Percentiles rank a stretch among this genome's conserved stretches.
These are phyloP conservation scores for Gonium pectorale DNA, from an alignment of 139 green algal species.

Conservation along the genomic window DNA sequence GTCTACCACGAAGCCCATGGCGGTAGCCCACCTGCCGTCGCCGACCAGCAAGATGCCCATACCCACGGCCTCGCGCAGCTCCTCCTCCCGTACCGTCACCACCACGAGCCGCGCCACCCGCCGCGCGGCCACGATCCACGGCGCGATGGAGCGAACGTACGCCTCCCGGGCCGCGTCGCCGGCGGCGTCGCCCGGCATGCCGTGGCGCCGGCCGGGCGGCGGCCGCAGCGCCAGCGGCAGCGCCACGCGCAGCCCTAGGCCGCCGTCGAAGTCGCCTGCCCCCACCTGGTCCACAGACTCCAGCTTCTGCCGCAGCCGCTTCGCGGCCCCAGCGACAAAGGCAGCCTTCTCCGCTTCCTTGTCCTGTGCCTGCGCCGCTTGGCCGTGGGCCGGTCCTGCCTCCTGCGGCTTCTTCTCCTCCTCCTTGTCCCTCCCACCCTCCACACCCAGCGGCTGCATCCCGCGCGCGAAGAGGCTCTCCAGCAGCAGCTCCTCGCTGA, in stretches of 20 bases:
- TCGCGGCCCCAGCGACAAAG: too few relatives aligned
- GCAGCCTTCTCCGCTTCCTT: too few relatives aligned
- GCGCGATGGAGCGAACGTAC: slow-evolving; percentile 5
- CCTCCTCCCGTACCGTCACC: too few relatives aligned
- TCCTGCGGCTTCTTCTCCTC: neutral
- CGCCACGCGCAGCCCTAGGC: neutral
- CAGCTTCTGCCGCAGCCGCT: neutral
- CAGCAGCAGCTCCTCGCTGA: slow-evolving; percentile 8
- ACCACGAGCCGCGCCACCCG: neutral
- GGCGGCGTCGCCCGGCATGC: slow-evolving; percentile 1
- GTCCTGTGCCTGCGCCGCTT: neutral
- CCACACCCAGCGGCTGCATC: too few relatives aligned
- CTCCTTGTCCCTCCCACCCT: neutral
- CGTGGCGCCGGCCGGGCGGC: slow-evolving; percentile 15
- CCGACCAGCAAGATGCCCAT: too few relatives aligned
- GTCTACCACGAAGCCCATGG: too few relatives aligned
- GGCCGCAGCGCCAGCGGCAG: neutral
- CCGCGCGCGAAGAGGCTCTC: neutral
- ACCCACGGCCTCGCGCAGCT: too few relatives aligned
- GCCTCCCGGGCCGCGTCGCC: slow-evolving; percentile 29
- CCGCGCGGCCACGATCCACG: neutral
- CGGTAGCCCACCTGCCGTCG: too few relatives aligned
- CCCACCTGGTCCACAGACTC: neutral
- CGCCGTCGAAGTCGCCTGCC: neutral
- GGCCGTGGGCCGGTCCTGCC: neutral